A percentile compares a stretch with the other conserved stretches of the same genome.
Conservation (phyloP, 192 early-diverging fungal species). For the Spizellomyces punctatus region DNA sequence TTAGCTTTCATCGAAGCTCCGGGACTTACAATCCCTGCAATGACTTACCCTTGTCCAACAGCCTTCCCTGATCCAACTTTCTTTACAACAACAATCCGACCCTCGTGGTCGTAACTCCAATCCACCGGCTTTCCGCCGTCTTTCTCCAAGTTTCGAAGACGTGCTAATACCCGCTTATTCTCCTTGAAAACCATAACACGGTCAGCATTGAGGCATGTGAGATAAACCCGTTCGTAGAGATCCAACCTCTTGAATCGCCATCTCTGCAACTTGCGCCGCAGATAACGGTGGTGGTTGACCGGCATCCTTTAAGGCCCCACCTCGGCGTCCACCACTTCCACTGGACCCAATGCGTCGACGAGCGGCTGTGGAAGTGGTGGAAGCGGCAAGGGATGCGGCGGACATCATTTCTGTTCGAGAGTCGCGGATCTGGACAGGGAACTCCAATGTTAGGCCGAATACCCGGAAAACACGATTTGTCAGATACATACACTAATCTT, state of each 20-base stretch:
- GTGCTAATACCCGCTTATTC: constrained; percentile 21
- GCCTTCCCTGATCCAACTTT: constrained; percentile 9
- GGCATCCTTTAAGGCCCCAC: neutral
- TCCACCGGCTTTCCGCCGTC: constrained; percentile 33
- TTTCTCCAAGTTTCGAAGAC: constrained; percentile 38
- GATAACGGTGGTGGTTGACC: constrained; percentile 13
- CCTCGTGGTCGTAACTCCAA: constrained; percentile 40
- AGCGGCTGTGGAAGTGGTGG: constrained; percentile 2
- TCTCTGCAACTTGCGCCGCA: constrained; percentile 36
- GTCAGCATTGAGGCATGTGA: neutral
- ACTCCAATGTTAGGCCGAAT: too few species aligned
- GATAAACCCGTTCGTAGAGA: neutral
- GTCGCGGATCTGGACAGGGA: neutral
- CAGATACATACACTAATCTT: constrained; percentile 7
- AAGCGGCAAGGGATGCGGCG: constrained; percentile 15
- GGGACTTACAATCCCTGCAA: neutral
- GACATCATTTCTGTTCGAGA: constrained; percentile 12
- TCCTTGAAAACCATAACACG: neutral
- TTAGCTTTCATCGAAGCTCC: too few species aligned
- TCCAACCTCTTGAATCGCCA: constrained; percentile 45
- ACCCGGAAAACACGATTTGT: neutral
- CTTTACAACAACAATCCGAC: constrained; percentile 41
- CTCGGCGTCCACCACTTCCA: constrained; percentile 13
- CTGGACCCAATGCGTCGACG: neutral
- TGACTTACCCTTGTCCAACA: neutral